A percentile compares a stretch with the other conserved stretches of the same genome.
These are phyloP conservation scores for Jackrogersella minutella DNA, from an alignment of 495 filamentous ascomycete species.

Conservation along the genomic window DNA sequence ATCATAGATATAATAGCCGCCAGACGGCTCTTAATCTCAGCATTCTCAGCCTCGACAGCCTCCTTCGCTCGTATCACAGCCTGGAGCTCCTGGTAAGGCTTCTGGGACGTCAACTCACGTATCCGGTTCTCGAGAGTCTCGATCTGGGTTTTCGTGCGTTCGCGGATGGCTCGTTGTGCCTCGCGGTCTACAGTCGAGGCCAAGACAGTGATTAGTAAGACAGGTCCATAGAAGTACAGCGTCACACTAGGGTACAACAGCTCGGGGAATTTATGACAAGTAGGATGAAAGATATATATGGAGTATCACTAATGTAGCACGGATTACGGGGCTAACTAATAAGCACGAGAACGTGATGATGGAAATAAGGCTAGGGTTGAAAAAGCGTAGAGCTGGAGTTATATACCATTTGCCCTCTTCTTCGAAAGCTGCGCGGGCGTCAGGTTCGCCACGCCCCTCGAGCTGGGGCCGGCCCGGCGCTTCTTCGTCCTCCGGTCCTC, in stretches of 20 bases:
- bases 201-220: conserved; percentile 7
- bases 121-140: conserved; percentile 63
- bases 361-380: conserved; percentile 4
- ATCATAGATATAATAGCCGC: conserved; percentile 67
- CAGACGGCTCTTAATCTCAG: conserved; percentile 69
- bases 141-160: conserved; percentile 78
- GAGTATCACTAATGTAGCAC: conserved; percentile 7
- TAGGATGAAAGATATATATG: neutral
- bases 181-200: conserved; percentile 68
- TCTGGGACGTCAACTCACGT: conserved; percentile 65
- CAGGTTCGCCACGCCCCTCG: conserved; percentile 72
- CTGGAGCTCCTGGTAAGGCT: conserved; percentile 83
- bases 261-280: neutral
- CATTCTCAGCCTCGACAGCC: conserved; percentile 72
- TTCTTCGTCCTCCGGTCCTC: conserved; percentile 48
- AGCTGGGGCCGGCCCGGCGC: conserved; percentile 48
- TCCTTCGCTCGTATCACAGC: conserved; percentile 73
- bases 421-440: conserved; percentile 74
- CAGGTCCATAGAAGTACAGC: neutral
- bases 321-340: conserved; percentile 13
- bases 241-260: neutral
- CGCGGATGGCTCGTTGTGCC: conserved; percentile 82
- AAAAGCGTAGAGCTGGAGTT: neutral
- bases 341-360: neutral
- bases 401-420: conserved; percentile 77